phyloP scores from a whole-genome alignment of 2,329 filamentous ascomycete species.

The Colletotrichum eleusines region DNA sequence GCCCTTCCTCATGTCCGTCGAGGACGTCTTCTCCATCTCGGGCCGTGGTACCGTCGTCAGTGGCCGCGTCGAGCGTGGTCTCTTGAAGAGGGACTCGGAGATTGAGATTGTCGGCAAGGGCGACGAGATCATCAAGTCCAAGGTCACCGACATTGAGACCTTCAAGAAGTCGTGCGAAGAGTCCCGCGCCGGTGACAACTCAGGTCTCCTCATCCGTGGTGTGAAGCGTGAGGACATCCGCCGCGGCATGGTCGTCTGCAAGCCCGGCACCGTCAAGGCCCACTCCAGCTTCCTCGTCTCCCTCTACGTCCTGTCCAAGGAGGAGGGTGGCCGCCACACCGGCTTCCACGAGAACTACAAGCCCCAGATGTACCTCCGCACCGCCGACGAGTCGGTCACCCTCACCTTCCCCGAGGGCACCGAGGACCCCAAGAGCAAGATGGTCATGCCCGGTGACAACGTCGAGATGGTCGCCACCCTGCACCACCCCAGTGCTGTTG shows the following conservation, averaged over 20 bases:
- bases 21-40: conserved; percentile 90
- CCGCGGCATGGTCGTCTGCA: conserved; percentile 93
- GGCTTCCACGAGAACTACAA: conserved; percentile 97
- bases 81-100: conserved; percentile 92
- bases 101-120: conserved; percentile 95
- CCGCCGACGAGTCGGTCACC: conserved; percentile 82
- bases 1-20: conserved; percentile 98
- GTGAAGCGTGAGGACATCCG: conserved; percentile 94
- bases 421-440: conserved; percentile 78
- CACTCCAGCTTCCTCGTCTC: conserved; percentile 94
- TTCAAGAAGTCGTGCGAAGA: conserved; percentile 99
- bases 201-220: conserved; percentile 94
- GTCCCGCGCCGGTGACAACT: conserved; percentile 97
- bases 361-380: conserved; percentile 95
- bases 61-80: conserved; percentile 95
- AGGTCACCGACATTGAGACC: conserved; percentile 99
- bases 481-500: conserved; percentile 86
- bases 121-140: conserved; percentile 88
- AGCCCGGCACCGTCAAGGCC: conserved; percentile 86
- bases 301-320: conserved; percentile 97
- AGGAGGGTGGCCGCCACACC: conserved; percentile 96
- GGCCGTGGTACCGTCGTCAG: conserved; percentile 97
- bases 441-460: conserved; percentile 99
- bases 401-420: conserved; percentile 89
- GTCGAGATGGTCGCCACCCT: conserved; percentile 95